Evolutionary conservation across 768 basidiomycete species (phyloP).

Genomic region (Auriculariales sp.): DNA sequence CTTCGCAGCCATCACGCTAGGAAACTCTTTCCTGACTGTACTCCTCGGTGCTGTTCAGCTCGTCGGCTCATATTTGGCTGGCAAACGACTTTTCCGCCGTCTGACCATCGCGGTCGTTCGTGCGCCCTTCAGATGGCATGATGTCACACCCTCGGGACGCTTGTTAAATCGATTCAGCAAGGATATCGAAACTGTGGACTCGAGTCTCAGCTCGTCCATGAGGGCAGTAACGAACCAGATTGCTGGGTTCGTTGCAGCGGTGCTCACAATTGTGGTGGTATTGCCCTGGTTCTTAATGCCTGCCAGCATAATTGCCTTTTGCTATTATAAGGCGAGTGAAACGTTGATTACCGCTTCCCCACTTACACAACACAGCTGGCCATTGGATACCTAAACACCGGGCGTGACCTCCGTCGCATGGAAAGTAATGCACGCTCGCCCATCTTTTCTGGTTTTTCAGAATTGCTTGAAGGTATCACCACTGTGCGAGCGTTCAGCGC

Average conservation of each 20-base stretch:
- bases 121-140: constrained; percentile 72
- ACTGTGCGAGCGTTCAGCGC: constrained; percentile 85
- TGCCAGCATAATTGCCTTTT: constrained; percentile 53
- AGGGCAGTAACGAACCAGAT: constrained; percentile 47
- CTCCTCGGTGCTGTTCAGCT: constrained; percentile 38
- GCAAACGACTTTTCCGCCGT: constrained; percentile 22
- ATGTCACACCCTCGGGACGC: constrained; percentile 62
- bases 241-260: constrained; percentile 22
- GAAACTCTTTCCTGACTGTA: constrained; percentile 31
- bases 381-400: constrained; percentile 34
- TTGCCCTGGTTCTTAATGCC: constrained; percentile 79
- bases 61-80: constrained; percentile 11
- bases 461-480: constrained; percentile 52
- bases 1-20: constrained; percentile 46
- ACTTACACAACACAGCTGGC: not conserved
- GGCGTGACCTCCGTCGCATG: constrained; percentile 76
- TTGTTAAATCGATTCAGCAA: constrained; percentile 12
- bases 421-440: constrained; percentile 80
- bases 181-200: constrained; percentile 81
- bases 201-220: constrained; percentile 48
- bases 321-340: constrained; percentile 54
- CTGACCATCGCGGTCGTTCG: constrained; percentile 57
- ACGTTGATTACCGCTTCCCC: constrained; percentile 5
- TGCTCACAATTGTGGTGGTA: constrained; percentile 26
- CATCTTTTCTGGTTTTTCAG: constrained; percentile 71